Evolutionary conservation across 768 basidiomycete genomes (phyloP).

Genomic region (Mycena sanguinolenta): DNA sequence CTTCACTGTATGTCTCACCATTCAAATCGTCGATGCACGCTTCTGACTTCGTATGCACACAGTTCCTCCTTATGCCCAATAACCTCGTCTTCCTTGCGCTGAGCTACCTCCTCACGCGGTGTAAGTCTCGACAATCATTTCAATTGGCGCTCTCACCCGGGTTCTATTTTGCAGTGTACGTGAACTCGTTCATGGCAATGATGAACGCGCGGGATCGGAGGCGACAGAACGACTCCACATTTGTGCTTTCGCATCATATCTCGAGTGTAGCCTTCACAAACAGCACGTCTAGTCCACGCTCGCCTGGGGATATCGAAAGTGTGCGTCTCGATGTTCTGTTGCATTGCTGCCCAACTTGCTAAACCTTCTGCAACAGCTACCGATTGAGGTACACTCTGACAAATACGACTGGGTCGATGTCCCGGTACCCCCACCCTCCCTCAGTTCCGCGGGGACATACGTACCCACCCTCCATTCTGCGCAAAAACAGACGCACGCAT

Average conservation of each 20-base stretch:
- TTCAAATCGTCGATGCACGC: too few species aligned
- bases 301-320: background rate
- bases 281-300: background rate
- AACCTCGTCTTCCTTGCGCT: conserved; percentile 59
- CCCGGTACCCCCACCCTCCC: background rate
- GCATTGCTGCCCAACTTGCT: background rate
- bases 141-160: background rate
- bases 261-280: background rate
- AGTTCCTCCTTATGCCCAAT: conserved; percentile 60
- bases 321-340: background rate
- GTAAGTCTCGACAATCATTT: conserved; percentile 43
- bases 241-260: background rate
- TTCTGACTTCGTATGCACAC: background rate
- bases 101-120: conserved; percentile 59
- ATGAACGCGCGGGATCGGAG: conserved; percentile 33
- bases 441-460: background rate
- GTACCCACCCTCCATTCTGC: background rate
- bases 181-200: conserved; percentile 56
- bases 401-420: conserved; percentile 9
- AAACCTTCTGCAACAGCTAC: background rate
- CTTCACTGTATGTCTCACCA: conserved; percentile 51
- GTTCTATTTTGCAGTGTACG: conserved; percentile 54
- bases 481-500: background rate
- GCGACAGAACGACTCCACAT: background rate
- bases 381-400: background rate